Percentiles rank a stretch among this genome's conserved stretches.
phyloP scores from a whole-genome alignment of 768 basidiomycete genomes.

The Pisolithus orientalis region DNA sequence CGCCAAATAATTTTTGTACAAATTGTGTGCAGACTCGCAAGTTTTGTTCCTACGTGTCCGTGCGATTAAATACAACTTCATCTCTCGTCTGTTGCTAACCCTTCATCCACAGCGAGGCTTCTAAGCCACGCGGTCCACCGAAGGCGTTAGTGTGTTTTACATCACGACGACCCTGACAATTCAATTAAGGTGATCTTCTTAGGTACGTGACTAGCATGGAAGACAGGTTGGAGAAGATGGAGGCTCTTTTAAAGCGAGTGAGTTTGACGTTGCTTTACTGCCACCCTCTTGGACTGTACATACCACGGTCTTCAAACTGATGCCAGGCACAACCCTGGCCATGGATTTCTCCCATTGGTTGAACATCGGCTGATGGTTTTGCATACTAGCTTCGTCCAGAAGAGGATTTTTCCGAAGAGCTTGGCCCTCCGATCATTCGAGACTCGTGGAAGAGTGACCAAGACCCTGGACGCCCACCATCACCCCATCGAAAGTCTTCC shows the following conservation, averaged over 20 bases:
- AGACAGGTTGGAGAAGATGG: constrained; percentile 51
- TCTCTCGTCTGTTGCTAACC: constrained; percentile 1
- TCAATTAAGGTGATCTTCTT: constrained; percentile 1
- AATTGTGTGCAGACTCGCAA: constrained; percentile 49
- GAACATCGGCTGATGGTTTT: neutral
- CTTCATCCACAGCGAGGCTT: constrained; percentile 41
- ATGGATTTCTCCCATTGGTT: neutral
- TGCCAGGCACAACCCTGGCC: no score
- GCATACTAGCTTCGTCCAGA: constrained; percentile 53
- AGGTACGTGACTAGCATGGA: constrained; percentile 58
- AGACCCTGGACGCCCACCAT: constrained; percentile 9
- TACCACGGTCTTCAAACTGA: no score
- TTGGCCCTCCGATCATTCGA: constrained; percentile 56
- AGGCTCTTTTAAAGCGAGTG: constrained; percentile 48
- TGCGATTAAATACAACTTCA: constrained; percentile 5
- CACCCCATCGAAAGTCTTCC: constrained; percentile 17
- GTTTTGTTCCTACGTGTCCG: constrained; percentile 56
- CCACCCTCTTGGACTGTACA: neutral
- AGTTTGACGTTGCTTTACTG: constrained; percentile 8
- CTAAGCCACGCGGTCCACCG: constrained; percentile 60
- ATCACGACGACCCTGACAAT: neutral
- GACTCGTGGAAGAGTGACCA: constrained; percentile 53
- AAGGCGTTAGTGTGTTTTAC: constrained; percentile 46
- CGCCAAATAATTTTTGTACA: constrained; percentile 46
- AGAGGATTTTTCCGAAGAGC: constrained; percentile 51